A percentile compares a stretch with the other conserved stretches of the same genome.
phyloP scores from a whole-genome alignment of 2,329 filamentous ascomycete genomes.

The Coniochaeta sp. region DNA sequence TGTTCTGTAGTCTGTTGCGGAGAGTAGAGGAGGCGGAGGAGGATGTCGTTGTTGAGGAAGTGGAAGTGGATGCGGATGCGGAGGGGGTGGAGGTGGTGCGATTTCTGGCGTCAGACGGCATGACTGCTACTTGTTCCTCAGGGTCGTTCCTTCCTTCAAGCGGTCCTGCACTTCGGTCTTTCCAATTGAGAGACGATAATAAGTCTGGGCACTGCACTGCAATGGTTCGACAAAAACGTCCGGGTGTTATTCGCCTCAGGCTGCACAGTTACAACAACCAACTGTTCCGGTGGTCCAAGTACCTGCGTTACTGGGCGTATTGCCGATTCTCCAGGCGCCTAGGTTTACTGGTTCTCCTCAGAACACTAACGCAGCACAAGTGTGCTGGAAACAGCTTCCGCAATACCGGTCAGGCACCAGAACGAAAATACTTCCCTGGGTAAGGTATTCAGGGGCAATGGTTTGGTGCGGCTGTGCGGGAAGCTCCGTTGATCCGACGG shows the following conservation, averaged over 20 bases:
- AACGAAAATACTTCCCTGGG: neutral
- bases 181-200: neutral
- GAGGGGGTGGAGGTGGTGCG: neutral
- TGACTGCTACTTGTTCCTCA: neutral
- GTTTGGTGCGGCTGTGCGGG: neutral
- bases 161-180: neutral
- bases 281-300: too few species aligned
- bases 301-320: too few species aligned
- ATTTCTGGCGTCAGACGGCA: neutral
- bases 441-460: neutral
- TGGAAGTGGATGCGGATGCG: neutral
- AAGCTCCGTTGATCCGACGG: neutral
- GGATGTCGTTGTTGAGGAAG: conserved; percentile 9
- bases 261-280: too few species aligned
- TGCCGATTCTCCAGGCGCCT: neutral
- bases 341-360: neutral
- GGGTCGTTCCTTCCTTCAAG: neutral
- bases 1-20: conserved; percentile 49
- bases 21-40: conserved; percentile 37
- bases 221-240: neutral
- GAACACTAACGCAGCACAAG: neutral
- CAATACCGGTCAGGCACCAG: neutral
- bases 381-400: neutral
- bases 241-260: too few species aligned
- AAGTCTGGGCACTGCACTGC: neutral